Evolutionary conservation across 345 rosid genomes (phyloP).

Genomic region (Aethionema arabicum): DNA sequence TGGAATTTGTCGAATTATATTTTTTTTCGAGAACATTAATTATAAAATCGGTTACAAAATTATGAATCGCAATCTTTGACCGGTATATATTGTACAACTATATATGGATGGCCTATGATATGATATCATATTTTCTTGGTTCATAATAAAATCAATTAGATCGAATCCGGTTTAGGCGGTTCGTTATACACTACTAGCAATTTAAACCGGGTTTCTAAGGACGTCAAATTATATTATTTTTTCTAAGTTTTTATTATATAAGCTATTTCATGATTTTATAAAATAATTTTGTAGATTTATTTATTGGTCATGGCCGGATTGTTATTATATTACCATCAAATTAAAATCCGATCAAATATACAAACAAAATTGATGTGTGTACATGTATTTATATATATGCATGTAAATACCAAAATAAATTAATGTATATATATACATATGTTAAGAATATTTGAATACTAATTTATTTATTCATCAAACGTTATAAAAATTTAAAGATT

Average conservation of each 20-base stretch:
- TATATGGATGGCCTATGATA: neutral
- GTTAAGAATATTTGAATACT: conserved; percentile 1
- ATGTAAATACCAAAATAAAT: neutral
- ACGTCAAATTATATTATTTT: too few species aligned
- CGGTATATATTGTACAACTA: neutral
- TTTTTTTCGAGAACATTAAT: conserved; percentile 1
- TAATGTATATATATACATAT: neutral
- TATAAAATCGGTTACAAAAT: conserved; percentile 9
- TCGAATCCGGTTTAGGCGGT: neutral
- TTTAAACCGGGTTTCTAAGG: neutral
- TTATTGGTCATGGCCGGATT: too few species aligned
- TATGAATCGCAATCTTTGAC: conserved; percentile 21
- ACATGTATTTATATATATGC: too few species aligned
- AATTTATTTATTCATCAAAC: neutral
- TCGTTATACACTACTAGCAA: neutral
- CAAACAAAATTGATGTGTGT: too few species aligned
- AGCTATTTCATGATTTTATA: too few species aligned
- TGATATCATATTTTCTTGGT: neutral
- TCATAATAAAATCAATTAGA: neutral
- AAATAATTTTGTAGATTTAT: too few species aligned
- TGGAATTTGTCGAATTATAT: conserved; percentile 9
- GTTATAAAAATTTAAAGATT: neutral
- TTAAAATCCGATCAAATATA: too few species aligned
- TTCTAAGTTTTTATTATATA: too few species aligned
- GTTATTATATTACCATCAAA: too few species aligned